A percentile compares a stretch with the other conserved stretches of the same genome.
Conservation (phyloP, 371 early-diverging fungal species). For the Lichtheimia corymbifera region DNA sequence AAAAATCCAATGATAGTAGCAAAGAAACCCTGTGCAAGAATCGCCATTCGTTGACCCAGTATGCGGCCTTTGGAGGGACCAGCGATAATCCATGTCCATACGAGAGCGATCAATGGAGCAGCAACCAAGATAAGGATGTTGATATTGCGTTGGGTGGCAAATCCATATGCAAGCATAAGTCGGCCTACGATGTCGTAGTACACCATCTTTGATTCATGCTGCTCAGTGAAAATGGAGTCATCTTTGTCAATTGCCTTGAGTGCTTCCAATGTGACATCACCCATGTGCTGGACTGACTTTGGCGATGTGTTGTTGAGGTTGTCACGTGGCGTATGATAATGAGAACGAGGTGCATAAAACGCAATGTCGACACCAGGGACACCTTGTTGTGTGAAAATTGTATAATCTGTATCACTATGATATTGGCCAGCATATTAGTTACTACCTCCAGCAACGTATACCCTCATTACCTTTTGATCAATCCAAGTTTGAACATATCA, state of each 20-base stretch:
- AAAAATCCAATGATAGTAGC: slow-evolving; percentile 26
- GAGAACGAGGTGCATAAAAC: slow-evolving; percentile 66
- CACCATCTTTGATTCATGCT: slow-evolving; percentile 36
- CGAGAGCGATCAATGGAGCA: slow-evolving; percentile 31
- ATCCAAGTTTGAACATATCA: slow-evolving; percentile 62
- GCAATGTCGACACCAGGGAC: slow-evolving; percentile 79
- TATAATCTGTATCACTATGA: slow-evolving; percentile 70
- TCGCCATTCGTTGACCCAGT: slow-evolving; percentile 16
- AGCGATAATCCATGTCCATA: slow-evolving; percentile 19
- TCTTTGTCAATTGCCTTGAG: slow-evolving; percentile 39
- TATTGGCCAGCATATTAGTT: neutral
- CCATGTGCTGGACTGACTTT: slow-evolving; percentile 62
- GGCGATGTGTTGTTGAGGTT: slow-evolving; percentile 52
- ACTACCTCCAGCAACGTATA: neutral
- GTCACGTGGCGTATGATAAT: slow-evolving; percentile 74
- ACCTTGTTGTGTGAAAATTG: slow-evolving; percentile 57
- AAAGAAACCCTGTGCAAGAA: slow-evolving; percentile 26
- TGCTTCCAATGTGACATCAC: slow-evolving; percentile 48
- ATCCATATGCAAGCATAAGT: slow-evolving; percentile 50
- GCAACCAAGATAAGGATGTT: slow-evolving; percentile 41
- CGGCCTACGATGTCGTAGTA: slow-evolving; percentile 59
- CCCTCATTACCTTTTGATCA: slow-evolving; percentile 57
- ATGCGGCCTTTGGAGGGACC: slow-evolving; percentile 3
- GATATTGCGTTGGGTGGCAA: slow-evolving; percentile 37
- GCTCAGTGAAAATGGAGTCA: slow-evolving; percentile 32